Percentiles rank a stretch among this genome's conserved stretches.
phyloP scores from a whole-genome alignment of 75 land plant species.

The Cupressus sempervirens region DNA sequence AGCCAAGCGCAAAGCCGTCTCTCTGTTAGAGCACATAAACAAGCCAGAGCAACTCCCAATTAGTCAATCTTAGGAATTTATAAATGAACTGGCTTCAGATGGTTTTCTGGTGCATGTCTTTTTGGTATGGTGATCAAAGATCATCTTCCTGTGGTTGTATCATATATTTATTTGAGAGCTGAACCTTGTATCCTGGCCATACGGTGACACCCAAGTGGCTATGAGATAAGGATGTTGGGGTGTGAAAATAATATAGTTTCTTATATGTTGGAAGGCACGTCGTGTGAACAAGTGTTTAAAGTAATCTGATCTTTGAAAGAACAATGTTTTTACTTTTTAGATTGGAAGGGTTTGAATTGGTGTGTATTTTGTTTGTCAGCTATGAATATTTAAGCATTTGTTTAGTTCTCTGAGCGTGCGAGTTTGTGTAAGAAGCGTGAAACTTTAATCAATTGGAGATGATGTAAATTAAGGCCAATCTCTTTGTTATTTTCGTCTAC shows the following conservation, averaged over 20 bases:
- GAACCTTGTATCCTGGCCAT: constrained; percentile 5
- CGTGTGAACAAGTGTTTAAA: constrained; percentile 3
- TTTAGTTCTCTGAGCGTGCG: neutral
- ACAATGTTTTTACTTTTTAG: neutral
- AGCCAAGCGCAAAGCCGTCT: constrained; percentile 73
- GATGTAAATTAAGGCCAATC: neutral
- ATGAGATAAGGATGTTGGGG: constrained; percentile 12
- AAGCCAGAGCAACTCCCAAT: constrained; percentile 21
- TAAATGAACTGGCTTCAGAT: neutral
- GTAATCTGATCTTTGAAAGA: neutral
- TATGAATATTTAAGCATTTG: neutral
- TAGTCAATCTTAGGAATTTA: constrained; percentile 2
- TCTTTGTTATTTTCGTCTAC: neutral
- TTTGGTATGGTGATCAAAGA: constrained; percentile 14
- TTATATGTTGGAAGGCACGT: constrained; percentile 3
- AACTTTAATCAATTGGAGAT: neutral
- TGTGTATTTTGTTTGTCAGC: constrained; percentile 8
- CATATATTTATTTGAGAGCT: constrained; percentile 4
- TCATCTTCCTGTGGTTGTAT: constrained; percentile 11
- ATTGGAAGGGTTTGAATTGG: constrained; percentile 3
- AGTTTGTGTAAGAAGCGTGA: neutral
- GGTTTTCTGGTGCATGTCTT: neutral
- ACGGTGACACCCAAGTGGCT: constrained; percentile 7
- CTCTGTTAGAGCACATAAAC: constrained; percentile 57
- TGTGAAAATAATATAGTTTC: constrained; percentile 7